Percentiles rank a stretch among this genome's conserved stretches.
Evolutionary conservation across 2,329 filamentous ascomycete species (phyloP).

Genomic region (Epichloe gansuensis): DNA sequence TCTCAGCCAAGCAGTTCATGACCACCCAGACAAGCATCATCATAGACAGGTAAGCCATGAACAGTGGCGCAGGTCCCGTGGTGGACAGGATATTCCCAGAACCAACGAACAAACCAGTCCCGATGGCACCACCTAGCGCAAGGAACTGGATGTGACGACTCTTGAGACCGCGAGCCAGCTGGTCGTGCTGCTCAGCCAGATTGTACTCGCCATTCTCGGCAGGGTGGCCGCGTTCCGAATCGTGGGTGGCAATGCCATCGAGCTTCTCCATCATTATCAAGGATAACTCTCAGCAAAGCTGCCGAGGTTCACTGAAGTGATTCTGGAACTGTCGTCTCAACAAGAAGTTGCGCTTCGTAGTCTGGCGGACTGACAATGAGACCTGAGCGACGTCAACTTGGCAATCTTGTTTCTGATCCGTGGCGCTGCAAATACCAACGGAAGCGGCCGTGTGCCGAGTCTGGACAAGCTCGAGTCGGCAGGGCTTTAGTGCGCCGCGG

Average conservation of each 20-base stretch:
- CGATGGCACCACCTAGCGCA: conserved; percentile 44
- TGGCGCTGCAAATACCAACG: neutral
- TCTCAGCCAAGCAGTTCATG: conserved; percentile 43
- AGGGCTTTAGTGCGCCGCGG: neutral
- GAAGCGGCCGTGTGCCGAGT: neutral
- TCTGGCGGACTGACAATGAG: neutral
- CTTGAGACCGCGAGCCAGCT: conserved; percentile 44
- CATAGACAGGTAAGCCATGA: conserved; percentile 54
- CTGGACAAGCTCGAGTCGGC: neutral
- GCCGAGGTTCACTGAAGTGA: neutral
- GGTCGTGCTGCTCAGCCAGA: conserved; percentile 26
- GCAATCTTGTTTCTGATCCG: neutral
- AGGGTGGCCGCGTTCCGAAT: conserved; percentile 13
- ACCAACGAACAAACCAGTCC: conserved; percentile 52
- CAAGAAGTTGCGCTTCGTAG: neutral
- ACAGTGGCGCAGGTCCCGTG: conserved; percentile 51
- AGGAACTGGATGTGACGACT: conserved; percentile 49
- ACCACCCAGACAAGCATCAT: conserved; percentile 39
- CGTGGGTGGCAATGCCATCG: conserved; percentile 4
- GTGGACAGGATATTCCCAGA: conserved; percentile 42
- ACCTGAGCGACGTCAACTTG: neutral
- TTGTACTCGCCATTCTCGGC: conserved; percentile 19
- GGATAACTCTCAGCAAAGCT: neutral
- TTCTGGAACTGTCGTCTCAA: neutral
- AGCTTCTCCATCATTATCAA: conserved; percentile 11